phyloP scores from a whole-genome alignment of 148 eudicot genomes.

The Silene uniflora region DNA sequence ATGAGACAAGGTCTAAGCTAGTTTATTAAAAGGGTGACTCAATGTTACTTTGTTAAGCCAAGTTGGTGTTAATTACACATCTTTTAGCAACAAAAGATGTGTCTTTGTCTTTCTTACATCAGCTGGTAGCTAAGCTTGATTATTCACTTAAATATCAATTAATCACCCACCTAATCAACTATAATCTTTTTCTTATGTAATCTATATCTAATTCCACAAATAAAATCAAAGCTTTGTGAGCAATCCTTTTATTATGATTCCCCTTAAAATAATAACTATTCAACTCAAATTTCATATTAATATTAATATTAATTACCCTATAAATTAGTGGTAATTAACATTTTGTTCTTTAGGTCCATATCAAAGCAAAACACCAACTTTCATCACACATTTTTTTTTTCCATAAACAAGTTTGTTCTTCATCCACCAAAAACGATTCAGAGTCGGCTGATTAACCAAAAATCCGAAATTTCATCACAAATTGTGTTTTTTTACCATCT shows the following conservation, averaged over 20 bases:
- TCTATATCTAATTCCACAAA: constrained; percentile 12
- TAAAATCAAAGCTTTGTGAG: constrained; percentile 22
- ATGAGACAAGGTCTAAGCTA: constrained; percentile 13
- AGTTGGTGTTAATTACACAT: constrained; percentile 8
- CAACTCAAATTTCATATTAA: neutral
- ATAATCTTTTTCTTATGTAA: constrained; percentile 7
- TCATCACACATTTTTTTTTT: neutral
- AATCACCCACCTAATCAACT: constrained; percentile 16
- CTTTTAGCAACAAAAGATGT: neutral
- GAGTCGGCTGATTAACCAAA: neutral
- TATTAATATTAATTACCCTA: constrained; percentile 11
- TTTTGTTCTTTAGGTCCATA: neutral
- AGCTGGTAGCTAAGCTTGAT: constrained; percentile 1
- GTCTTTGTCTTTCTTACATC: constrained; percentile 19
- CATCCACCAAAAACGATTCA: neutral
- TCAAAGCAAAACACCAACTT: neutral
- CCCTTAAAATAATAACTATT: constrained; percentile 6
- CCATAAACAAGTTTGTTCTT: too few relatives aligned
- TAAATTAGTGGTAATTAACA: neutral
- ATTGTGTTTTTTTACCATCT: too few relatives aligned
- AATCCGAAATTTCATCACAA: neutral
- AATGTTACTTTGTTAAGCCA: constrained; percentile 22
- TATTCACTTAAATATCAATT: neutral
- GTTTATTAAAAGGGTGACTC: constrained; percentile 17
- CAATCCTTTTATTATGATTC: constrained; percentile 18